These are phyloP conservation scores for Leishmania major DNA, from an alignment of 208 protist species.

Conservation along the genomic window DNA sequence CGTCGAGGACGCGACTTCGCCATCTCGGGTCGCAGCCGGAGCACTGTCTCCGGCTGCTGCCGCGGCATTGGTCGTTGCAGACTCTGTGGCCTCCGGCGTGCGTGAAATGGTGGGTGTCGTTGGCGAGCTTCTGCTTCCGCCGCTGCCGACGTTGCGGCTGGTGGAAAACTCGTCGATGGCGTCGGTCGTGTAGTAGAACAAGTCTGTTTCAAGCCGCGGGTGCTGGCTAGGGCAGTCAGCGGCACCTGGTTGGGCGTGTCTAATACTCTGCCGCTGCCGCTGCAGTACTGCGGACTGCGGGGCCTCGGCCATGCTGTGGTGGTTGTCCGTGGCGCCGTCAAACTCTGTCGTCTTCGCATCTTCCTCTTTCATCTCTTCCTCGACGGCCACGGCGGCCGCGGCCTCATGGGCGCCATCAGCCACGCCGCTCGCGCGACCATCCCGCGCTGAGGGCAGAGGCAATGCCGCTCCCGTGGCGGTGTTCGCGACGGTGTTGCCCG, in stretches of 20 bases:
- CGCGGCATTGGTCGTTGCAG: not conserved
- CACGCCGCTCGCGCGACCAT: not conserved
- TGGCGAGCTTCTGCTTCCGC: not conserved
- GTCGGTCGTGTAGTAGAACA: constrained; percentile 42
- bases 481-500: not conserved
- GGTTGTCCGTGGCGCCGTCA: not conserved
- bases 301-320: not conserved
- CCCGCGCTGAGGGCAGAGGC: not conserved
- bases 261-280: not conserved
- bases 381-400: not conserved
- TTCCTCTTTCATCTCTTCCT: not conserved
- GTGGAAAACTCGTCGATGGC: constrained; percentile 33
- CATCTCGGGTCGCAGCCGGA: not conserved
- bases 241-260: not conserved
- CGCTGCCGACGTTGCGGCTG: constrained; percentile 2
- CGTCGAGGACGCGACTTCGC: not conserved
- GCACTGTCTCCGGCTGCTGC: not conserved
- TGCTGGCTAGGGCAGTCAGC: not conserved
- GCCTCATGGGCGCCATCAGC: not conserved
- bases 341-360: not conserved
- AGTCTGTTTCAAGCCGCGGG: not conserved
- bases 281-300: not conserved
- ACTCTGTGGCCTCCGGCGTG: not conserved
- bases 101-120: not conserved
- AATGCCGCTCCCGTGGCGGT: constrained; percentile 5